Evolutionary conservation across 2,329 filamentous ascomycete species (phyloP), one percentile per base, ranked within the genome.

Genomic region (Coniosporium tulheliwenetii): DNA sequence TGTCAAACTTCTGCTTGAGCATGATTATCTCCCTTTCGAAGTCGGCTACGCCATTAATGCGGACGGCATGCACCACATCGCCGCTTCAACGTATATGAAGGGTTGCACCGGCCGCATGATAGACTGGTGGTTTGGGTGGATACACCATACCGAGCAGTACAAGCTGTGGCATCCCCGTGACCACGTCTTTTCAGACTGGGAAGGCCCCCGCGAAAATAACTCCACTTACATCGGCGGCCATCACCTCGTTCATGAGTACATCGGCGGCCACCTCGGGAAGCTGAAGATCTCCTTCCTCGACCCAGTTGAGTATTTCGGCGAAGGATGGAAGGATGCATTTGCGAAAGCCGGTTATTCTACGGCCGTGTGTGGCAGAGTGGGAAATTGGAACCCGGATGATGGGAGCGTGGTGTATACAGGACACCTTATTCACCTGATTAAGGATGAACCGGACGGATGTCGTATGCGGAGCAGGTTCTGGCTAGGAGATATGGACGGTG

Each of bases 401-500:
- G 42, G 39, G 19, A 36, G 8, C 12, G 40, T 46, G 10, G 15
- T 36, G 12, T 40, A 46, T 32, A 45, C 30, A 2, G 45, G 44
- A 2, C 39, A 46, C 30, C 19, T 47, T 5, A 45, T 47, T 34
- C 43, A 48, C 37, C 37, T 46, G 10, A 41, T 48, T 39, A 42
- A 44, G 13, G 42, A 47, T 19, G 45, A 44, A 10, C 43, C 41
- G 29, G 37, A 44, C 16, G 39, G 37, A 2, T 34, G 39, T 30
- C 41, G 46, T 9, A 47, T 48, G 43, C 34, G 41, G 14, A 40
- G 40, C 31, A 38, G 45, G 7, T 47, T 45, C 37, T 46, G 45
- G 43, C 16, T 47, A 14, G 44, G 45, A 32, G 45, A 45, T 36
- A 26, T 47, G 26, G 45, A 42, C 15, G 37, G 34, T 10, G 8